Percentiles rank a stretch among this genome's conserved stretches.
Conservation (phyloP, 192 early-diverging fungal genomes). For the Mortierella claussenii region DNA sequence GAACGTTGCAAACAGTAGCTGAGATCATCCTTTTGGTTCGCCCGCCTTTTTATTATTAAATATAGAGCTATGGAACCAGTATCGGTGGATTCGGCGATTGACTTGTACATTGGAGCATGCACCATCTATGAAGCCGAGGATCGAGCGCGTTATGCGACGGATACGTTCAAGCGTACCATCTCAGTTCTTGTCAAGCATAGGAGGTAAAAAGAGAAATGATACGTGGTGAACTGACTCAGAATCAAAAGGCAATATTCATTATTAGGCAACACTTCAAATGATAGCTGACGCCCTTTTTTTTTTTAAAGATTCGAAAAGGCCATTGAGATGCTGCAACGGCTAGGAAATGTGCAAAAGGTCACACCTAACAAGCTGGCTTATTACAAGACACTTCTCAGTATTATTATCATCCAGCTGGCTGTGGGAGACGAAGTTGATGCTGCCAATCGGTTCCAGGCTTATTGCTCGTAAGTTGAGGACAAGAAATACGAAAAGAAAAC, state of each 20-base stretch:
- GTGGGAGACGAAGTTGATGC: constrained; percentile 79
- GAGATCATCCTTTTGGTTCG: no score
- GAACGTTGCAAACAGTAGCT: no score
- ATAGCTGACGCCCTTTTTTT: background rate
- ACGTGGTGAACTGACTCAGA: background rate
- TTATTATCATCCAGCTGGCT: constrained; percentile 70
- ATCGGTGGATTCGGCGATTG: constrained; percentile 67
- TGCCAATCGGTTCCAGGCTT: constrained; percentile 63
- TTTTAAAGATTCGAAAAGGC: constrained; percentile 67
- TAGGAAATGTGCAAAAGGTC: constrained; percentile 60
- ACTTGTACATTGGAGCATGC: constrained; percentile 72
- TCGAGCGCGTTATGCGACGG: constrained; percentile 70
- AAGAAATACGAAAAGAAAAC: background rate
- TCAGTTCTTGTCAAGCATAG: constrained; percentile 64
- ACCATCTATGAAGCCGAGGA: constrained; percentile 82
- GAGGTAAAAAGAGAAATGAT: constrained; percentile 52
- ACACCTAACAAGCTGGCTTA: constrained; percentile 64
- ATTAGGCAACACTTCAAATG: background rate
- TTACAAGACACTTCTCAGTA: constrained; percentile 72
- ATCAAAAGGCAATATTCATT: background rate
- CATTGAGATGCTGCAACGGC: constrained; percentile 63
- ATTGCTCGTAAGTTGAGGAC: constrained; percentile 59
- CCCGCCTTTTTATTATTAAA: no score
- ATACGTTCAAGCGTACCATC: constrained; percentile 74
- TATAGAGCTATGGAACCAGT: constrained; percentile 64